Evolutionary conservation across 1,284 basidiomycete species (phyloP).

Genomic region (Irpex sp.): DNA sequence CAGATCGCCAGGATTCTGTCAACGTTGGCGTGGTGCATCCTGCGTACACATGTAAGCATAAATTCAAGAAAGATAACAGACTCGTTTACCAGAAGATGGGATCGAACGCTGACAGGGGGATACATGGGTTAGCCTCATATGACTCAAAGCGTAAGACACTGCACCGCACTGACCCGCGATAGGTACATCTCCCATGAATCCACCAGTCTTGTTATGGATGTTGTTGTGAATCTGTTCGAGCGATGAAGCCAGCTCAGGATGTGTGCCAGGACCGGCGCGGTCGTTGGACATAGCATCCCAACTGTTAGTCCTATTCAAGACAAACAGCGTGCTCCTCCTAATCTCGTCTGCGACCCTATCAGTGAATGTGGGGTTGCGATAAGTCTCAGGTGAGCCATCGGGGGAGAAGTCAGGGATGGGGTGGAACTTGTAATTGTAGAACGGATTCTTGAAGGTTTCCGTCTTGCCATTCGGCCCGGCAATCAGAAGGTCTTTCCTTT

Average conservation of each 20-base stretch:
- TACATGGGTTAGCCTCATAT: neutral
- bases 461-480: constrained; percentile 33
- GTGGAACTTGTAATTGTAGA: constrained; percentile 20
- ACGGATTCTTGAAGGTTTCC: constrained; percentile 34
- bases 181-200: neutral
- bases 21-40: constrained; percentile 43
- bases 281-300: neutral
- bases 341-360: neutral
- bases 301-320: neutral
- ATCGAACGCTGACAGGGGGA: neutral
- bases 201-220: neutral
- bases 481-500: constrained; percentile 33
- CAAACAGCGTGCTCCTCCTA: neutral
- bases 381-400: neutral
- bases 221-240: neutral
- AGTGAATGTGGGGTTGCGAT: neutral
- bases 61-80: neutral
- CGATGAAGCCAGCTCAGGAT: neutral
- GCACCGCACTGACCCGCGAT: neutral
- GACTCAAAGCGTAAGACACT: neutral
- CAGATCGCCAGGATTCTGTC: constrained; percentile 1
- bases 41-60: neutral
- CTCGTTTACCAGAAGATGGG: neutral
- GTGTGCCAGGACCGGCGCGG: neutral
- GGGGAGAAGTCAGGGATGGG: constrained; percentile 5